Conservation (phyloP, 2,329 filamentous ascomycete genomes). For the Calonectria hawksworthii region DNA sequence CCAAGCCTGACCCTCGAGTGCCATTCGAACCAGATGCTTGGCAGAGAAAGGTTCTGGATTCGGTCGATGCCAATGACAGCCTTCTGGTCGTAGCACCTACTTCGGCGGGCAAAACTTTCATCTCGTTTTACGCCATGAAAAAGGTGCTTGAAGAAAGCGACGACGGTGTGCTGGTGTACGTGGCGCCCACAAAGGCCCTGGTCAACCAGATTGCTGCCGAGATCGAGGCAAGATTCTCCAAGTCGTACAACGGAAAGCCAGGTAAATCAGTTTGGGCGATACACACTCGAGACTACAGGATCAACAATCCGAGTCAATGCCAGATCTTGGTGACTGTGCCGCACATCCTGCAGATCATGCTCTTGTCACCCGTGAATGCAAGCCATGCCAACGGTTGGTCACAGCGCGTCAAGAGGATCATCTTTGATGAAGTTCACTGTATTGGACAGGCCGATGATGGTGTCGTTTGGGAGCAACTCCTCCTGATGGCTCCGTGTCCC, state of each 20-base stretch:
- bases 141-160: conserved; percentile 78
- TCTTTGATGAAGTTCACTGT: conserved; percentile 87
- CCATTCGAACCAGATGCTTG: conserved; percentile 81
- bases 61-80: conserved; percentile 78
- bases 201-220: conserved; percentile 89
- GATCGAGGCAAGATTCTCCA: conserved; percentile 80
- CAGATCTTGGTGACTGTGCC: conserved; percentile 85
- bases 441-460: conserved; percentile 84
- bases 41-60: conserved; percentile 81
- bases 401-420: conserved; percentile 78
- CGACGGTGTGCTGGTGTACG: conserved; percentile 81
- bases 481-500: conserved; percentile 80
- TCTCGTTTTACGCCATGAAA: conserved; percentile 88
- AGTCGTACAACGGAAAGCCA: conserved; percentile 69
- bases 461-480: conserved; percentile 82
- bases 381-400: conserved; percentile 70
- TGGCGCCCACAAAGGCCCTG: conserved; percentile 85
- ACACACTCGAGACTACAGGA: conserved; percentile 80
- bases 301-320: conserved; percentile 80
- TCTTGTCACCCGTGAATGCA: conserved; percentile 76
- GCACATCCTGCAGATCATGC: conserved; percentile 84
- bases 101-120: conserved; percentile 86
- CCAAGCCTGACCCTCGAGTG: conserved; percentile 76
- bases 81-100: conserved; percentile 84
- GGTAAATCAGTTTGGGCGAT: conserved; percentile 84